Conservation (phyloP, 2,329 filamentous ascomycete species). For the Coniella lustricola region DNA sequence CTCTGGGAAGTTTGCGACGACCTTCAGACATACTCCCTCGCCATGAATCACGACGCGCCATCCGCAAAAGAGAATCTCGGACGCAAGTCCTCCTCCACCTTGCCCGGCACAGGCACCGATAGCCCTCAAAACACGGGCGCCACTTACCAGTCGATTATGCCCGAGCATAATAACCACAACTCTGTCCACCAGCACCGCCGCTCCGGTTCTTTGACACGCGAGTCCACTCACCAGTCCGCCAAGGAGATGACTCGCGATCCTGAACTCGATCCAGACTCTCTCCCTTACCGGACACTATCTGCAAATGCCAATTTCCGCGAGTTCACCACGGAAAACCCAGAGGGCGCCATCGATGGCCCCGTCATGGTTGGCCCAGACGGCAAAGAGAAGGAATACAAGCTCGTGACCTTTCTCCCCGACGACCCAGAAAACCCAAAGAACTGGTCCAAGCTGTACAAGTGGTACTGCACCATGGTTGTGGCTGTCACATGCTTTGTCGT, state of each 20-base stretch:
- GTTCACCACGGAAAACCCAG: conserved; percentile 55
- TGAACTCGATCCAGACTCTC: conserved; percentile 40
- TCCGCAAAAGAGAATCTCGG: not conserved
- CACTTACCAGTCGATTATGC: conserved; percentile 7
- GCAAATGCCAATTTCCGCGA: conserved; percentile 56
- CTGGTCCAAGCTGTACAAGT: conserved; percentile 71
- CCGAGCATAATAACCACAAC: conserved; percentile 1
- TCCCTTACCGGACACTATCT: conserved; percentile 60
- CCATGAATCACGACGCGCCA: conserved; percentile 6
- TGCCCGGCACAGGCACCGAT: conserved; percentile 4
- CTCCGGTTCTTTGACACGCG: conserved; percentile 13
- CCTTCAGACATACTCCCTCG: too few species aligned
- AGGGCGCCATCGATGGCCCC: conserved; percentile 53
- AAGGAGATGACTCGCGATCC: conserved; percentile 33
- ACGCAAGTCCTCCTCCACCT: conserved; percentile 4
- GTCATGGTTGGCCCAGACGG: conserved; percentile 19
- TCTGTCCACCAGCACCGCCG: conserved; percentile 2
- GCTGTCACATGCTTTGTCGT: conserved; percentile 70
- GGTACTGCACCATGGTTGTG: conserved; percentile 82
- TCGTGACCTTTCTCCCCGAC: conserved; percentile 58
- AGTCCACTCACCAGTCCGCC: conserved; percentile 15
- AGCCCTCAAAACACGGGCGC: not conserved
- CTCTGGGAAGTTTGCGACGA: too few species aligned
- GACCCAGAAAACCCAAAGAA: conserved; percentile 81
- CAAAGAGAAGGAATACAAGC: conserved; percentile 34